Base-by-base conservation (phyloP, 805 yeast species). In the Metschnikowia lochheadii region DNA sequence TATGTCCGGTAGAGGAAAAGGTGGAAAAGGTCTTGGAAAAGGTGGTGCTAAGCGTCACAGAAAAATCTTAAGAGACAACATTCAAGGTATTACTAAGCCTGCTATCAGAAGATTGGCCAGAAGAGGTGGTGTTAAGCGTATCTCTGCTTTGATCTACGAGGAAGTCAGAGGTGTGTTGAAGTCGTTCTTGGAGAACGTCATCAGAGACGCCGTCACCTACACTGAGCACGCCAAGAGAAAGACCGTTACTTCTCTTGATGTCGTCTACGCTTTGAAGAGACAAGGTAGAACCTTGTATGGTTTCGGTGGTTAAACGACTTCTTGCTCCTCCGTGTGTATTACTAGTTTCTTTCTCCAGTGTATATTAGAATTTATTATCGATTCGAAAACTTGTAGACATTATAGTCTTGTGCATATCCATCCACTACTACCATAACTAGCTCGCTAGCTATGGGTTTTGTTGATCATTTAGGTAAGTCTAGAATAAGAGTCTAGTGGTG, bases 111-210 rank as follows among this genome's bases (percentile, higher is more conserved):
- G 99, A 89, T 87, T 92, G 69, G 99, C 99, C 48, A 92, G 99
- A 86, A 90, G 99, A 89, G 99, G 99, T 81, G 99, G 99, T 91
- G 99, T 92, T 72, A 92, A 92, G 87, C 96, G 99, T 88, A 92
- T 92, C 69, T 92, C 98, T 58, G 98, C 96, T 75, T 81, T 91
- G 73, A 92, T 92, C 75, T 92, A 92, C 82, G 99, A 92, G 80
- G 97, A 92, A 81, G 96, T 94, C 70, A 90, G 99, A 83, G 91
- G 87, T 64, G 97, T 94, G 63, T 82, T 92, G 63, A 91, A 91
- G 81, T 81, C 96, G 52, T 92, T 92, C 87, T 84, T 92, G 73
- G 97, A 89, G 79, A 85, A 88, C 70, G 97, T 94, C 64, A 92
- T 92, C 79, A 89, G 97, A 83, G 98, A 94, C 68, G 98, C 99